Evolutionary conservation across 169 alveolate species (phyloP), one percentile per base, ranked within the genome.

Genomic region (Plasmodium yoelii): DNA sequence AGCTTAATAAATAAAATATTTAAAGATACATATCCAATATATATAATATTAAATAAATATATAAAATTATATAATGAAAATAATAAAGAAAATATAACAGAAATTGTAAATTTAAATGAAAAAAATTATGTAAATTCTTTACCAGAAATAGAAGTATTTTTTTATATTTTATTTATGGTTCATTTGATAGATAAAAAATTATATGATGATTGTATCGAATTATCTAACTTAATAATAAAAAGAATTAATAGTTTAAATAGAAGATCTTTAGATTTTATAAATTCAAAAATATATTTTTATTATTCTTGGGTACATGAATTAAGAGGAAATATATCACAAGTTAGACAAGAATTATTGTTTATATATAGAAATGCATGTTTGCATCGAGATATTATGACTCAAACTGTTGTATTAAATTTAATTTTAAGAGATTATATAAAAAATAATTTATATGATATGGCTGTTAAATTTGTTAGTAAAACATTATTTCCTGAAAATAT

Each of bases 351-450:
- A 1, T 71, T 95, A 18, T 91, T 93, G 34, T 93, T 90, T 61
- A 94, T 95, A 18, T 95, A 95, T 91, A 92, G 97, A 65, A 93
- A 91, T 64, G 98, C 98, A 86, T 94, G 95, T 8, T 94, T 96
- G 34, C 97, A 95, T 24, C 94, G 96, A 77, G 95, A 95, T 65
- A 96, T 96, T 49, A 94, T 94, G 95, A 96, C 97, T 0, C 96
- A 97, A 89, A 98, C 98, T 19, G 97, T 97, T 13, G 94, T 97
- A 19, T 87, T 96, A 18, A 97, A 97, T 94, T 93, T 96, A 77
- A 95, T 97, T 22, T 92, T 97, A 86, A 93, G 98, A 88, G 95
- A 97, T 84, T 95, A 96, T 71, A 87, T 96, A 28, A 94, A 93
- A 60, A 94, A 97, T 68, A 95, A 96, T 64, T 73, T 92, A 34